phyloP scores from a whole-genome alignment of 495 filamentous ascomycete species.

The Barbatosphaeria neglecta region DNA sequence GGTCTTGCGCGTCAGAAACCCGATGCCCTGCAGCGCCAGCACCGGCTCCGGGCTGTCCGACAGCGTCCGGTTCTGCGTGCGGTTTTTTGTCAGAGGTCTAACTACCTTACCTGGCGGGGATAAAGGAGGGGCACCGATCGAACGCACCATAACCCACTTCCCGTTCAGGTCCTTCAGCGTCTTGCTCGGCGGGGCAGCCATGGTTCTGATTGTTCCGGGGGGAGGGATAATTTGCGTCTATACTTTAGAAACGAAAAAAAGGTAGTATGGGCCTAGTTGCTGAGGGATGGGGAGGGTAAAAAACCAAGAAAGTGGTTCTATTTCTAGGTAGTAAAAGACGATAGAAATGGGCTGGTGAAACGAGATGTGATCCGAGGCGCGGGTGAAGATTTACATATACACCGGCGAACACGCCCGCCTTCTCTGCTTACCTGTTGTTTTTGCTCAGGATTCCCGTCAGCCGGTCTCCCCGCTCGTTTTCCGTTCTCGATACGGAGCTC shows the following conservation, averaged over 20 bases:
- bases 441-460: too few relatives aligned
- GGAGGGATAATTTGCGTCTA: conserved; percentile 5
- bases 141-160: conserved; percentile 64
- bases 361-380: too few relatives aligned
- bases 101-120: not conserved
- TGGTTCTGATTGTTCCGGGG: conserved; percentile 27
- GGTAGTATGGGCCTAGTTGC: too few relatives aligned
- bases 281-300: too few relatives aligned
- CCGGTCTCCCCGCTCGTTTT: too few relatives aligned
- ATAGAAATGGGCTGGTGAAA: not conserved
- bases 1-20: conserved; percentile 72
- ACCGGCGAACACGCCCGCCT: too few relatives aligned
- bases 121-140: not conserved
- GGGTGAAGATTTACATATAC: too few relatives aligned
- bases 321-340: not conserved
- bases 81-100: conserved; percentile 3
- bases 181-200: conserved; percentile 71
- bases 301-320: too few relatives aligned
- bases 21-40: conserved; percentile 69
- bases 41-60: conserved; percentile 61
- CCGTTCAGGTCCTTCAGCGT: conserved; percentile 67
- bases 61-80: conserved; percentile 61
- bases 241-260: too few relatives aligned
- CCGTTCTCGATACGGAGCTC: too few relatives aligned
- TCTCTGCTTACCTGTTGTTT: too few relatives aligned